Conservation (phyloP, 129 eudicot species). For the Pseudognaphalium luteoalbum region DNA sequence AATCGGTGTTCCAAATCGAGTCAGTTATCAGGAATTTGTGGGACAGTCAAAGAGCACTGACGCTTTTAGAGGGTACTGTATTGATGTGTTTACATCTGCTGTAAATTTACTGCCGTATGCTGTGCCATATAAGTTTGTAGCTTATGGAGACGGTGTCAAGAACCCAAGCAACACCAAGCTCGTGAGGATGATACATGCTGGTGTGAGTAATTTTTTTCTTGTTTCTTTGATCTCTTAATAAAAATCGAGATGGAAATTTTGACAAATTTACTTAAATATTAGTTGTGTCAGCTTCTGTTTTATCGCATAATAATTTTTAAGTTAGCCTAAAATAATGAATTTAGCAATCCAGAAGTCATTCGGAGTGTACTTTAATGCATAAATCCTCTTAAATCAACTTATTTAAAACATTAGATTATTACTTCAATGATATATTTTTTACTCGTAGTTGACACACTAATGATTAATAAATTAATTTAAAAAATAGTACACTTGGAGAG, state of each 20-base stretch:
- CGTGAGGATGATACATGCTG: conserved; percentile 49
- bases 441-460: not conserved
- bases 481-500: not conserved
- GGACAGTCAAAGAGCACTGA: conserved; percentile 30
- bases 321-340: not conserved
- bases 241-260: not conserved
- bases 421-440: too few relatives aligned
- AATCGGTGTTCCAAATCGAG: conserved; percentile 68
- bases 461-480: not conserved
- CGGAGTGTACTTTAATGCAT: too few relatives aligned
- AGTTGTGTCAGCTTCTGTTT: not conserved
- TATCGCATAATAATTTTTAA: not conserved
- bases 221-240: not conserved
- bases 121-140: conserved; percentile 64
- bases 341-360: too few relatives aligned
- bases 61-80: conserved; percentile 64
- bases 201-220: conserved; percentile 48
- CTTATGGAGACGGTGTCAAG: conserved; percentile 60
- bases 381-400: not conserved
- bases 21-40: conserved; percentile 68
- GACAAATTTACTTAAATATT: not conserved
- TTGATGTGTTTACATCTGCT: conserved; percentile 80
- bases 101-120: conserved; percentile 74
- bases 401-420: not conserved
- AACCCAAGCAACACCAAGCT: conserved; percentile 78